phyloP scores from a whole-genome alignment of 495 filamentous ascomycete genomes.

The Ramalina peruviana region DNA sequence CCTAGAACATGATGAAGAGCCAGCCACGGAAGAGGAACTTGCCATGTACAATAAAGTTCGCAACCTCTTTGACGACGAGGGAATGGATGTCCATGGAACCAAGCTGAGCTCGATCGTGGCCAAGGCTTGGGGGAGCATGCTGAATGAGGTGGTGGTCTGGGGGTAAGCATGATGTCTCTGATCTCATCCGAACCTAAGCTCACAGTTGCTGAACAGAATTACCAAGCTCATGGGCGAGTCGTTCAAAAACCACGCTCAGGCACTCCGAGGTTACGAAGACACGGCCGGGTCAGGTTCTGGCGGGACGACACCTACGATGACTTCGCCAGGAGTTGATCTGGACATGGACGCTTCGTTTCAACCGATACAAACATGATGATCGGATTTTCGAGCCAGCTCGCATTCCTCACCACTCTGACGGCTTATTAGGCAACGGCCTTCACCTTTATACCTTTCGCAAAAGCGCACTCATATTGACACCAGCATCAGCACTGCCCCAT shows the following conservation, averaged over 20 bases:
- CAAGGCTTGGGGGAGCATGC: conserved; percentile 91
- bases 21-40: conserved; percentile 78
- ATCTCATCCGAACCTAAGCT: conserved; percentile 1
- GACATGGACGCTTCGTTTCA: conserved; percentile 15
- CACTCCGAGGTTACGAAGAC: conserved; percentile 86
- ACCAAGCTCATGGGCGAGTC: conserved; percentile 96
- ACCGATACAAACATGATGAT: conserved; percentile 1
- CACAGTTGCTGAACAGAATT: conserved; percentile 42
- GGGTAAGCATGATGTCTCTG: conserved; percentile 44
- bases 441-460: too few relatives aligned
- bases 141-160: conserved; percentile 98
- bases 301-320: conserved; percentile 16
- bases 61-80: conserved; percentile 79
- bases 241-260: conserved; percentile 92
- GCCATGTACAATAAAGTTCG: conserved; percentile 93
- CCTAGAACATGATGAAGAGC: conserved; percentile 97
- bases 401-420: too few relatives aligned
- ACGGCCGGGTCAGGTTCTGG: conserved; percentile 27
- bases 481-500: too few relatives aligned
- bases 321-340: conserved; percentile 15
- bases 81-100: conserved; percentile 59
- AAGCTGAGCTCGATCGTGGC: conserved; percentile 89
- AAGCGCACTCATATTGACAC: too few relatives aligned
- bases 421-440: too few relatives aligned
- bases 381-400: too few relatives aligned